Evolutionary conservation across 352 stramenopile species (phyloP).

Genomic region (Phytophthora europaea): DNA sequence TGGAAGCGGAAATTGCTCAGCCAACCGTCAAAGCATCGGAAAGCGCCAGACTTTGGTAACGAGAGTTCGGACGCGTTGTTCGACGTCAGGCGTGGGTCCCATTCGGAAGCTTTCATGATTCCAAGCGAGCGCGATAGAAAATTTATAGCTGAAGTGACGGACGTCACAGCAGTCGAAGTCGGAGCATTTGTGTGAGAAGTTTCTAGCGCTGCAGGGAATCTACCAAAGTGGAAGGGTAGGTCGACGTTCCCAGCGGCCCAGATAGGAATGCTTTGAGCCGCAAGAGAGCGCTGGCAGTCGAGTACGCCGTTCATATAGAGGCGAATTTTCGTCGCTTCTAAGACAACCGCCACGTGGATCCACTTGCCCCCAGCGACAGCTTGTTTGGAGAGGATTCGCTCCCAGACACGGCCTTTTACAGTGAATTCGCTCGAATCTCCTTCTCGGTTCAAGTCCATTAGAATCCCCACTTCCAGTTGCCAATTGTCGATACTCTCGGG

Average conservation of each 20-base stretch:
- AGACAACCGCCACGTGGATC: constrained; percentile 88
- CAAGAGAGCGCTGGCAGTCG: constrained; percentile 83
- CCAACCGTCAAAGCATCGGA: constrained; percentile 82
- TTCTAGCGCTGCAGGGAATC: constrained; percentile 17
- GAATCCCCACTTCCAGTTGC: constrained; percentile 72
- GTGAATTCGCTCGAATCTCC: neutral
- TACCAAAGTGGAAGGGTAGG: constrained; percentile 69
- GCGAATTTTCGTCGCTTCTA: constrained; percentile 88
- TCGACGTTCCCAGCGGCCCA: constrained; percentile 45
- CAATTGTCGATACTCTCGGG: constrained; percentile 56
- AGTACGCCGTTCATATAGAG: constrained; percentile 93
- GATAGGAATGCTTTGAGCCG: constrained; percentile 39
- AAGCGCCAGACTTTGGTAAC: constrained; percentile 13
- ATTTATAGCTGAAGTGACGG: constrained; percentile 15
- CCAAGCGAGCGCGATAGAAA: constrained; percentile 38
- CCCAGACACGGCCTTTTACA: constrained; percentile 47
- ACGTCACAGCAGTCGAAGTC: neutral
- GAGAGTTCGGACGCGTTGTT: constrained; percentile 15
- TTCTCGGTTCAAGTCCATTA: constrained; percentile 35
- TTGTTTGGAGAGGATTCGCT: constrained; percentile 83
- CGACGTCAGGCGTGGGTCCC: constrained; percentile 14
- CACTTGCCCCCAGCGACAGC: constrained; percentile 71
- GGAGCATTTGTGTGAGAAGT: neutral
- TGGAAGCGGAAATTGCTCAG: constrained; percentile 92
- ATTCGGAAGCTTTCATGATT: constrained; percentile 22